These are phyloP conservation scores for Naganishia sp. DNA, from an alignment of 1,284 basidiomycete species.

Conservation along the genomic window DNA sequence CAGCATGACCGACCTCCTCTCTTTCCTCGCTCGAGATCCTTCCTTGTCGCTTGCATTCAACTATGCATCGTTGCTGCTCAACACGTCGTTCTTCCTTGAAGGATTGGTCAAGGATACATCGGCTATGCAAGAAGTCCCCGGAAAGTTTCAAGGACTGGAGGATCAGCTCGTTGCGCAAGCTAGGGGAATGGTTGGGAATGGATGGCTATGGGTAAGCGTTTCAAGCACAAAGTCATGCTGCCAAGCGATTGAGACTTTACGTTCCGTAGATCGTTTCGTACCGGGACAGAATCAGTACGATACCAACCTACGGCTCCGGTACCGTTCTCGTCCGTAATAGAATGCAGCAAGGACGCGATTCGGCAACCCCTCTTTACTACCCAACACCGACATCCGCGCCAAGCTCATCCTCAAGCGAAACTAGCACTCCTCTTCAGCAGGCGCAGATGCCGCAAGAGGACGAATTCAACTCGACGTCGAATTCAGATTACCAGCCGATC, in stretches of 20 bases:
- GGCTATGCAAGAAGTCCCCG: slow-evolving; percentile 21
- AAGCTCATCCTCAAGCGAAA: slow-evolving; percentile 16
- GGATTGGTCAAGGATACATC: slow-evolving; percentile 64
- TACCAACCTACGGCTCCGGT: slow-evolving; percentile 78
- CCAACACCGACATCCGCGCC: slow-evolving; percentile 24
- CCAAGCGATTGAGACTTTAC: not conserved
- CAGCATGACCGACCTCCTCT: slow-evolving; percentile 55
- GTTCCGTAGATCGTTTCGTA: slow-evolving; percentile 10
- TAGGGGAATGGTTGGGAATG: slow-evolving; percentile 60
- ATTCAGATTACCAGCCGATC: slow-evolving; percentile 22
- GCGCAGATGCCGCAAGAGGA: slow-evolving; percentile 17
- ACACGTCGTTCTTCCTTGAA: slow-evolving; percentile 93
- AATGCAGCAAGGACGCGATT: slow-evolving; percentile 48
- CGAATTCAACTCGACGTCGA: not conserved
- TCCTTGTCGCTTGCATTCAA: slow-evolving; percentile 77
- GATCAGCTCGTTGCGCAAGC: slow-evolving; percentile 50
- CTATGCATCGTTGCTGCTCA: slow-evolving; percentile 87
- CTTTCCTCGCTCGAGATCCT: slow-evolving; percentile 67
- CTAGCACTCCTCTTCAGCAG: slow-evolving; percentile 8
- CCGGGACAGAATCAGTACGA: slow-evolving; percentile 46
- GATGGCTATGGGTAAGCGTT: slow-evolving; percentile 83
- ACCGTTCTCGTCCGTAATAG: slow-evolving; percentile 71
- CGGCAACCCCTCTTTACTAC: slow-evolving; percentile 17
- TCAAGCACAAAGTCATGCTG: slow-evolving; percentile 57
- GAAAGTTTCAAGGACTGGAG: slow-evolving; percentile 35